These are phyloP conservation scores for Ophiocordyceps polyrhachis-furcata DNA, from an alignment of 2,329 filamentous ascomycete genomes.

Conservation along the genomic window DNA sequence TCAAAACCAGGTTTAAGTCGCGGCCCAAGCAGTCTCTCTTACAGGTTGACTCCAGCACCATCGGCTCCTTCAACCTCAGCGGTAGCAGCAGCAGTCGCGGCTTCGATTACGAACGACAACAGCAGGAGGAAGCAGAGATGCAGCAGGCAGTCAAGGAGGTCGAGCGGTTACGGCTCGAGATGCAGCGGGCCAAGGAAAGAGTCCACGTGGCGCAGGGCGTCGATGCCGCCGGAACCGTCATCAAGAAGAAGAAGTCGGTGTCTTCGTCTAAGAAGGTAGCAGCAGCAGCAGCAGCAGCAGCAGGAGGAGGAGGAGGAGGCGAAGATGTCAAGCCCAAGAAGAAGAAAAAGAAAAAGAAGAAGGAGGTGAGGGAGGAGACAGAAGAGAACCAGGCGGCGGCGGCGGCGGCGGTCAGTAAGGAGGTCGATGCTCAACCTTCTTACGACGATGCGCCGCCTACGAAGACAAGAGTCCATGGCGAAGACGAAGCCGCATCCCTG, in stretches of 20 bases:
- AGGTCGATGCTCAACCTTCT: background rate
- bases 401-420: background rate
- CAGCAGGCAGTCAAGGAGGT: conserved; percentile 73
- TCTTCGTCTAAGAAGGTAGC: conserved; percentile 32
- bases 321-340: conserved; percentile 28
- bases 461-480: conserved; percentile 28
- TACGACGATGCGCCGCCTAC: conserved; percentile 13
- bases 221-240: conserved; percentile 42
- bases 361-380: background rate
- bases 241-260: conserved; percentile 46
- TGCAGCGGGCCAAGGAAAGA: conserved; percentile 65
- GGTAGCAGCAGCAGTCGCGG: conserved; percentile 9
- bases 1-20: conserved; percentile 26
- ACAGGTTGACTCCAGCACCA: conserved; percentile 70
- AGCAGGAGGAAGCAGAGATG: conserved; percentile 77
- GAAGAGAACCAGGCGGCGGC: background rate
- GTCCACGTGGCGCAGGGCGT: conserved; percentile 54
- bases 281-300: conserved; percentile 7
- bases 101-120: conserved; percentile 45
- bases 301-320: conserved; percentile 8
- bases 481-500: conserved; percentile 9
- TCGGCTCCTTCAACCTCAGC: conserved; percentile 54
- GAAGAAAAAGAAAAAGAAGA: conserved; percentile 22
- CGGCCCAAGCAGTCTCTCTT: conserved; percentile 48
- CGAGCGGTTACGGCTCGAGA: conserved; percentile 68